A percentile compares a stretch with the other conserved stretches of the same genome.
These are phyloP conservation scores for Trifolium fragiferum DNA, from an alignment of 306 rosid species.

Conservation along the genomic window DNA sequence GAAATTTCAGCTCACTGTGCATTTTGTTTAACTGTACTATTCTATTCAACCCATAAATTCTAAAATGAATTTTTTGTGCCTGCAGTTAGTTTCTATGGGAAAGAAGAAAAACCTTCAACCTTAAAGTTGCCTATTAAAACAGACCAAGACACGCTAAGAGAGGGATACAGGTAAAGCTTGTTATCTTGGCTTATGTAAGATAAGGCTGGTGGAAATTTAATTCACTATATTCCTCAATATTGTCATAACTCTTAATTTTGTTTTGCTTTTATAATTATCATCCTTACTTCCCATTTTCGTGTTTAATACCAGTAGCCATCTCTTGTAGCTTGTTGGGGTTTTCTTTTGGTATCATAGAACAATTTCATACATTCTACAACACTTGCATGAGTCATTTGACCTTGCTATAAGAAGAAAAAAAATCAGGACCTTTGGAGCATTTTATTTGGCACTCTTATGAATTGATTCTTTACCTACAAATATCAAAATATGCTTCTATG, in stretches of 20 bases:
- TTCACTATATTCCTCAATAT: constrained; percentile 5
- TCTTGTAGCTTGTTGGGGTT: background rate
- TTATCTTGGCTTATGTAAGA: constrained; percentile 13
- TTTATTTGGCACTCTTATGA: constrained; percentile 33
- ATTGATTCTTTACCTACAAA: constrained; percentile 14
- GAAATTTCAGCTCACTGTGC: constrained; percentile 20
- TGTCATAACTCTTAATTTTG: too few relatives aligned
- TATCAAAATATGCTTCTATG: constrained; percentile 5
- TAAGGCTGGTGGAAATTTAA: constrained; percentile 4
- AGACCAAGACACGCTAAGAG: constrained; percentile 89
- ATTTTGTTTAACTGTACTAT: constrained; percentile 16
- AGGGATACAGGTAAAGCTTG: constrained; percentile 74
- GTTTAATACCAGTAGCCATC: background rate
- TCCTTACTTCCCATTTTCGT: constrained; percentile 1
- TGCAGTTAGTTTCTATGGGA: constrained; percentile 77
- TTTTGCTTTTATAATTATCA: background rate
- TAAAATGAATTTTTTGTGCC: constrained; percentile 33
- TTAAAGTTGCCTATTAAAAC: constrained; percentile 77
- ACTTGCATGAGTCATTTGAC: constrained; percentile 1
- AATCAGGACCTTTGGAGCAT: constrained; percentile 14
- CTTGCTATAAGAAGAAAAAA: constrained; percentile 13
- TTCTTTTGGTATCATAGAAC: constrained; percentile 12
- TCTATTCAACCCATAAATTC: constrained; percentile 4
- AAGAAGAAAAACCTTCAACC: constrained; percentile 60
- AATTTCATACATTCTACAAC: background rate